Conservation (phyloP, 1,284 basidiomycete species). For the Vanrija sp. region DNA sequence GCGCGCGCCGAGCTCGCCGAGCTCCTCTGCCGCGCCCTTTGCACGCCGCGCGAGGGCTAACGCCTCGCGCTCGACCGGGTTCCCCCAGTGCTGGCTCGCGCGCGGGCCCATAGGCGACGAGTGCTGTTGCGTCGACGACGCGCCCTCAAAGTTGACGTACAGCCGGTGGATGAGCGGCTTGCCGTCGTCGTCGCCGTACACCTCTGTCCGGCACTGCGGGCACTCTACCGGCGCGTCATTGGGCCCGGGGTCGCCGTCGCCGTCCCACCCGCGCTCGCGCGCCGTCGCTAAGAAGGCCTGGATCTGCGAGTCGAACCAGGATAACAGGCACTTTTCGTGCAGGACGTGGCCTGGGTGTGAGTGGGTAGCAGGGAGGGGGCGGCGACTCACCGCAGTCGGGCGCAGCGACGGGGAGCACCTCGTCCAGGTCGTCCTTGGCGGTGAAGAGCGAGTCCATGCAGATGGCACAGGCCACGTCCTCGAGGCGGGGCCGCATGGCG, state of each 20-base stretch:
- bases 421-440: constrained; percentile 34
- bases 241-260: constrained; percentile 13
- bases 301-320: constrained; percentile 35
- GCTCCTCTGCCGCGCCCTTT: constrained; percentile 21
- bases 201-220: constrained; percentile 37
- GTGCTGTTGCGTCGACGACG: not conserved
- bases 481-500: constrained; percentile 5
- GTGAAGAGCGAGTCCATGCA: constrained; percentile 42
- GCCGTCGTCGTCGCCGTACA: constrained; percentile 33
- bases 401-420: constrained; percentile 30
- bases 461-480: constrained; percentile 34
- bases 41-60: constrained; percentile 32
- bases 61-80: constrained; percentile 20
- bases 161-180: constrained; percentile 31
- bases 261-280: constrained; percentile 15
- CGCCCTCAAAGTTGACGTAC: constrained; percentile 28
- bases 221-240: constrained; percentile 37
- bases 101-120: not conserved
- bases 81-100: not conserved
- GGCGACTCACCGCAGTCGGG: constrained; percentile 40
- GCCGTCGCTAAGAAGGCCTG: constrained; percentile 19
- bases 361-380: not conserved
- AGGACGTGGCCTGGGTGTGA: constrained; percentile 38
- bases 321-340: constrained; percentile 34
- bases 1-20: constrained; percentile 16